These are phyloP conservation scores for Cudoniella acicularis DNA, from an alignment of 495 filamentous ascomycete genomes.

Conservation along the genomic window DNA sequence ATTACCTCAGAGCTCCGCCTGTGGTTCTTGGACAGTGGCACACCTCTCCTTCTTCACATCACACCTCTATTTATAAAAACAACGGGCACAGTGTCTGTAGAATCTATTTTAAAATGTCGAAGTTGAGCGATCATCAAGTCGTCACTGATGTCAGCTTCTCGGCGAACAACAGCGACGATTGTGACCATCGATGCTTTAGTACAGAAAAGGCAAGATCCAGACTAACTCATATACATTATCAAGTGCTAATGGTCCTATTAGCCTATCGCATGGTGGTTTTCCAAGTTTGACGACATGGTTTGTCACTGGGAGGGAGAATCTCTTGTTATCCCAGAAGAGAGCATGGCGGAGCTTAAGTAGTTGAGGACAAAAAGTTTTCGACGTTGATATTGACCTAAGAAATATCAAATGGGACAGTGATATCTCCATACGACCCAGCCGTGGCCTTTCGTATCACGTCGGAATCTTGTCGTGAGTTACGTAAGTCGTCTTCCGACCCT, in stretches of 20 bases:
- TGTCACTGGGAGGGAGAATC: neutral
- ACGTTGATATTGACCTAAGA: neutral
- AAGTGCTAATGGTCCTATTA: slow-evolving; percentile 7
- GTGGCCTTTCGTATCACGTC: neutral
- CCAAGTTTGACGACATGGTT: neutral
- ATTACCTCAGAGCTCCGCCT: neutral
- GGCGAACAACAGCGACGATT: neutral
- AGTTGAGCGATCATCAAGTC: slow-evolving; percentile 2
- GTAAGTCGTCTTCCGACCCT: neutral
- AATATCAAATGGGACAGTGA: neutral
- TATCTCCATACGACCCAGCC: too few species aligned
- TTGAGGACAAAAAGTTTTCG: neutral
- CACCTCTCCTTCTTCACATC: neutral
- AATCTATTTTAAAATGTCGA: slow-evolving; percentile 11
- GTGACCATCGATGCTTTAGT: slow-evolving; percentile 1
- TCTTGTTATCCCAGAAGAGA: slow-evolving; percentile 2
- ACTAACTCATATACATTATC: neutral
- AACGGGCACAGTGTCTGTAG: neutral
- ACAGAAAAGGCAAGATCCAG: slow-evolving; percentile 1
- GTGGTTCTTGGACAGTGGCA: slow-evolving; percentile 15
- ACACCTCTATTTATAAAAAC: slow-evolving; percentile 6
- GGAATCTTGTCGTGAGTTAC: neutral
- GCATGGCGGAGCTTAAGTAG: neutral
- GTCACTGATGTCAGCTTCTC: slow-evolving; percentile 11
- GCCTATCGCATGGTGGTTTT: slow-evolving; percentile 14